phyloP scores from a whole-genome alignment of 371 early-diverging fungal species.

The Mortierella sp. region DNA sequence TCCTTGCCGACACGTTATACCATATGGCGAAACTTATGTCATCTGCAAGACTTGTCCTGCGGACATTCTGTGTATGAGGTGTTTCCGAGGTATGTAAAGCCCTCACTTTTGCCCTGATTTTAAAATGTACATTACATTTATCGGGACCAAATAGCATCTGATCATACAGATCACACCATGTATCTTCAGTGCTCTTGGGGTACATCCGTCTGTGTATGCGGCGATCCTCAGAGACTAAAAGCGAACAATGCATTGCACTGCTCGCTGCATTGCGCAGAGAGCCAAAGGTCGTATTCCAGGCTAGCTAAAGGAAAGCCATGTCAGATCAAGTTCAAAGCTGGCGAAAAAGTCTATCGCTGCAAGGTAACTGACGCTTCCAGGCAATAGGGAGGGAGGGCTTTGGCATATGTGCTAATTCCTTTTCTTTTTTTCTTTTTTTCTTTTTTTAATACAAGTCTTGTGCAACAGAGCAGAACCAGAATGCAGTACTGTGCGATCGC shows the following conservation, averaged over 20 bases:
- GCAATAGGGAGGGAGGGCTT: background rate
- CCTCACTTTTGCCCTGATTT: background rate
- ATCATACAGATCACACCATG: conserved; percentile 49
- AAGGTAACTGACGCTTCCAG: no score
- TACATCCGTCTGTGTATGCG: conserved; percentile 40
- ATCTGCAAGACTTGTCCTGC: conserved; percentile 52
- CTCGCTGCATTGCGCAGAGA: conserved; percentile 40
- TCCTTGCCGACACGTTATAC: conserved; percentile 45
- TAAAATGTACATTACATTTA: background rate
- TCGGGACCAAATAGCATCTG: conserved; percentile 28
- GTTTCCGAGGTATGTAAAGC: conserved; percentile 40
- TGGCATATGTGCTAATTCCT: background rate
- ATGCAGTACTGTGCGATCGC: conserved; percentile 25
- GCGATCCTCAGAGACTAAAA: conserved; percentile 18
- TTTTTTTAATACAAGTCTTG: conserved; percentile 26
- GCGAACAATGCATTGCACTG: conserved; percentile 30
- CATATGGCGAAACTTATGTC: conserved; percentile 52
- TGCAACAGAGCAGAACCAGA: background rate
- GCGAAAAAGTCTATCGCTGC: conserved; percentile 36
- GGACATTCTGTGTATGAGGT: conserved; percentile 46
- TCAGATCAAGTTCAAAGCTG: conserved; percentile 26
- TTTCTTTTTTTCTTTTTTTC: background rate
- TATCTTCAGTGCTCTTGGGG: conserved; percentile 56
- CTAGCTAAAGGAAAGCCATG: conserved; percentile 36
- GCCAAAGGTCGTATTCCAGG: conserved; percentile 28